Base-by-base conservation (phyloP, 1,139 yeast genomes). In the Taiozyma sp. region DNA sequence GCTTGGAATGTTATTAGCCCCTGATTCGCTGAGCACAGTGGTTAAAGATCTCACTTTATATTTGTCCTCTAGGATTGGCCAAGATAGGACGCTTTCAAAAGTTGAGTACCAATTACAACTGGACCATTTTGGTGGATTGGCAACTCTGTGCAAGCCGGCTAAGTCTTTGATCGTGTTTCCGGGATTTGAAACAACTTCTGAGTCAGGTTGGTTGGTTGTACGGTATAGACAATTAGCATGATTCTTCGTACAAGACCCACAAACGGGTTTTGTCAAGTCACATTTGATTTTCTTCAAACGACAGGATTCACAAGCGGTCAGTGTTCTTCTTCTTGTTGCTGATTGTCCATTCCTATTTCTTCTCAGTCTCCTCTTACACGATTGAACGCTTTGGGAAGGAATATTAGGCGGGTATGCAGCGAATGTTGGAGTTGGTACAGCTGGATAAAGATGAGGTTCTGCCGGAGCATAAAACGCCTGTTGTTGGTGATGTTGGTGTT, bases 301-400 rank as follows among this genome's bases (percentile, higher is more conserved):
- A 56, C 81, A 77, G 3, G 73, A 66, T 51, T 75, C 79, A 59
- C 81, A 76, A 0, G 81, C 79, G 1, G 78, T 72, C 28, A 71
- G 59, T 1, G 77, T 74, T 40, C 80, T 59, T 57, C 69, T 70
- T 35, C 80, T 46, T 3, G 49, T 30, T 44, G 50, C 7, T 44
- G 48, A 40, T 19, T 43, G 16, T 21, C 47, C 28, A 35, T 45
- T 40, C 39, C 28, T 43, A 46, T 24, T 39, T 45, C 34, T 32
- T 37, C 24, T 37, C 4, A 21, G 4, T 21, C 45, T 46, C 42
- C 42, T 45, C 30, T 46, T 24, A 7, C 26, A 9, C 9, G 19
- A 19, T 3, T 10, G 24, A 19, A 9, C 3, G 9, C 19, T 37
- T 6, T 37, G 41, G 4, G 19, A 5, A 6, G 41, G n/a, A 2